Percentiles rank a stretch among this genome's conserved stretches.
phyloP scores from a whole-genome alignment of 225 moss, liverwort and hornwort genomes.

The Marchantia paleacea region DNA sequence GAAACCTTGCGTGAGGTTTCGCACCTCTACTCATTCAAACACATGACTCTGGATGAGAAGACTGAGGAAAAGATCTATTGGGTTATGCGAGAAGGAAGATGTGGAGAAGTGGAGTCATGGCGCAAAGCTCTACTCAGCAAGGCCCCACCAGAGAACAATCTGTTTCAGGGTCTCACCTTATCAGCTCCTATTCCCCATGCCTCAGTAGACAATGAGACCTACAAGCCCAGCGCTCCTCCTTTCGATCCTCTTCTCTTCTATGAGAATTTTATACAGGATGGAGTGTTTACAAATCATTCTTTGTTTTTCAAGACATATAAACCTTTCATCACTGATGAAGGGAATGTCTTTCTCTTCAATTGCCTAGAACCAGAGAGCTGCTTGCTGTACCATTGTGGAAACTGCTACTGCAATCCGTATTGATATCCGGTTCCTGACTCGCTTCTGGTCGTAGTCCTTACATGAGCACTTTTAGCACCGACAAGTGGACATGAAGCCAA shows the following conservation, averaged over 20 bases:
- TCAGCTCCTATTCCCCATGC: not conserved
- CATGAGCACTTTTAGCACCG: too few species aligned
- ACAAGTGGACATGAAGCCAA: too few species aligned
- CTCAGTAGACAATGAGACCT: not conserved
- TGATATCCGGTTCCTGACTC: too few species aligned
- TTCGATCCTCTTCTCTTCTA: not conserved
- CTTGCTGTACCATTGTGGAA: not conserved
- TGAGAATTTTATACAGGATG: not conserved
- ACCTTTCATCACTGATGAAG: not conserved
- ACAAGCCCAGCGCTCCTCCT: slow-evolving; percentile 1
- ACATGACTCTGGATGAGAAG: not conserved
- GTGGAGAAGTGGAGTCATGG: not conserved
- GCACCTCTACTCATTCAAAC: not conserved
- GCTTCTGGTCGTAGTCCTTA: too few species aligned
- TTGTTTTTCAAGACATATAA: not conserved
- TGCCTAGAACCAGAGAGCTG: not conserved
- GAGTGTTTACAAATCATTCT: not conserved
- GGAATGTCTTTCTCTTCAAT: not conserved
- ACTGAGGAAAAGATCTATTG: not conserved
- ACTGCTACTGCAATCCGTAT: not conserved
- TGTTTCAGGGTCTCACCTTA: not conserved
- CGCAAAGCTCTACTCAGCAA: not conserved
- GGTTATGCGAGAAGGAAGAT: not conserved
- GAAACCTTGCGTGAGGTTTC: not conserved
- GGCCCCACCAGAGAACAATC: not conserved